A percentile compares a stretch with the other conserved stretches of the same genome.
phyloP scores from a whole-genome alignment of 805 yeast species.

The Ogataea salicorniae region DNA sequence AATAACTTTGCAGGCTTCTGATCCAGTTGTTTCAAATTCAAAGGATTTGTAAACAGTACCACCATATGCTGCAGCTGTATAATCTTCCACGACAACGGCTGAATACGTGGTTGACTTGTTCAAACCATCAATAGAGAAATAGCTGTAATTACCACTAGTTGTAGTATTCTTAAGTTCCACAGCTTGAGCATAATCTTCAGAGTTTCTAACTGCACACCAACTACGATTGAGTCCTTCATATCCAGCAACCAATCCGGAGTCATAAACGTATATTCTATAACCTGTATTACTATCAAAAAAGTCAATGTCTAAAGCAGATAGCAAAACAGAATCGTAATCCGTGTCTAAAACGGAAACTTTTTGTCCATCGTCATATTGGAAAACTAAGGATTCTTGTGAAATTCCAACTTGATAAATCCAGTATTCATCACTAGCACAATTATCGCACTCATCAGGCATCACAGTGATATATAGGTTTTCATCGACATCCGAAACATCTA shows the following conservation, averaged over 20 bases:
- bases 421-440: constrained; percentile 14
- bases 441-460: constrained; percentile 17
- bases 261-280: constrained; percentile 44
- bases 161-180: constrained; percentile 20
- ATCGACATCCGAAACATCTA: constrained; percentile 7
- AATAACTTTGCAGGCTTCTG: constrained; percentile 63
- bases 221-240: constrained; percentile 44
- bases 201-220: constrained; percentile 66
- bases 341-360: constrained; percentile 60
- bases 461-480: constrained; percentile 19
- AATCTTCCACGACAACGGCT: constrained; percentile 57
- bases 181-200: background rate
- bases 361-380: constrained; percentile 59
- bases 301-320: constrained; percentile 28
- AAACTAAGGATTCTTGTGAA: constrained; percentile 54
- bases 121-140: constrained; percentile 57
- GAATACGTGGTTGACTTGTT: constrained; percentile 56
- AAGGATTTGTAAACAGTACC: constrained; percentile 59
- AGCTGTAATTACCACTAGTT: constrained; percentile 29
- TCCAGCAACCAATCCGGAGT: constrained; percentile 32
- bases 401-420: constrained; percentile 68
- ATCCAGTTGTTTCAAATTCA: constrained; percentile 49
- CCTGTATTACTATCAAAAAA: constrained; percentile 37
- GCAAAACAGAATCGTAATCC: constrained; percentile 61
- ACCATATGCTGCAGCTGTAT: constrained; percentile 37